A percentile compares a stretch with the other conserved stretches of the same genome.
Evolutionary conservation across 176 grass and related monocot genomes (phyloP).

Genomic region (Eremochloa ophiuroides): DNA sequence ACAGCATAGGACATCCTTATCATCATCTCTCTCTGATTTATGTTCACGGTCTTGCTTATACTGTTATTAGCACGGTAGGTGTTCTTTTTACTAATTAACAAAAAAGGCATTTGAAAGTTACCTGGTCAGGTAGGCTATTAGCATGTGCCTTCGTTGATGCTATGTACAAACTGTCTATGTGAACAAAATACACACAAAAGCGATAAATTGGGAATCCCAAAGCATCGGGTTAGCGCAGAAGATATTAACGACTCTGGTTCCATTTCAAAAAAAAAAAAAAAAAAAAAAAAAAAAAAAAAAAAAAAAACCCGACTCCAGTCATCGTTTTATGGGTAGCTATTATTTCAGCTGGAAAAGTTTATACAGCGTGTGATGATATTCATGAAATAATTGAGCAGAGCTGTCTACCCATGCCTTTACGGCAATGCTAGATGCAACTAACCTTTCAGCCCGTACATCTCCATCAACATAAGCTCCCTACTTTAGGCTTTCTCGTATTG

Average conservation of each 20-base stretch:
- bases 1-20: neutral
- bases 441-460: neutral
- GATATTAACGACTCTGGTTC: neutral
- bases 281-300: too few relatives aligned
- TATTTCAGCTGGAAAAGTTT: neutral
- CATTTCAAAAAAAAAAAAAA: too few relatives aligned
- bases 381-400: neutral
- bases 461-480: constrained; percentile 1
- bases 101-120: neutral
- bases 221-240: neutral
- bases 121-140: neutral
- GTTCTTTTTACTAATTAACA: neutral
- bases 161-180: neutral
- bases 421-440: constrained; percentile 16
- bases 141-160: neutral
- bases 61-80: neutral
- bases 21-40: too few relatives aligned
- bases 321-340: neutral
- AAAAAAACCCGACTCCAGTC: too few relatives aligned
- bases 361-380: neutral
- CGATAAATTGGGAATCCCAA: neutral
- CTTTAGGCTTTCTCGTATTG: neutral
- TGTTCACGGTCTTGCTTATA: neutral
- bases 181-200: neutral
- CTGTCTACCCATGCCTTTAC: constrained; percentile 5